A percentile compares a stretch with the other conserved stretches of the same genome.
Conservation (phyloP, 331 rosid genomes). For the Malus hybrid region DNA sequence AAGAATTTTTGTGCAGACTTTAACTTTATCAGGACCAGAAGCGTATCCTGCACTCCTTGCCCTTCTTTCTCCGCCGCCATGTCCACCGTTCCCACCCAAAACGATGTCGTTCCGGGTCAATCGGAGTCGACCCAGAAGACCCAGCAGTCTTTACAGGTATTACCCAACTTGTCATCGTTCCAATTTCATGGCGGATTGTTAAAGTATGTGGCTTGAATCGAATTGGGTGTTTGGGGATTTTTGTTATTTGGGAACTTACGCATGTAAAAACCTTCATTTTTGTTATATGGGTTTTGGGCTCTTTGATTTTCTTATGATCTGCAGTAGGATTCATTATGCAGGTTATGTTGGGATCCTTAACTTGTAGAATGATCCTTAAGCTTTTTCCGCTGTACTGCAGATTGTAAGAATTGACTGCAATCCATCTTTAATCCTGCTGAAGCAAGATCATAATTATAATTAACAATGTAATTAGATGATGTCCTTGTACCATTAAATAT, state of each 20-base stretch:
- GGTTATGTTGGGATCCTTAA: background rate
- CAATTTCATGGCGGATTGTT: background rate
- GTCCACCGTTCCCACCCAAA: slow-evolving; percentile 52
- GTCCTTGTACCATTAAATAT: background rate
- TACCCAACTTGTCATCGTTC: background rate
- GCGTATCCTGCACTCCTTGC: background rate
- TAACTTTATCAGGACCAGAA: background rate
- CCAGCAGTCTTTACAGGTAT: slow-evolving; percentile 56
- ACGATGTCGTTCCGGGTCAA: slow-evolving; percentile 12
- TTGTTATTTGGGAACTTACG: background rate
- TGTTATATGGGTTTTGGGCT: background rate
- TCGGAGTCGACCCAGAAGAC: slow-evolving; percentile 24
- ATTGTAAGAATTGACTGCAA: background rate
- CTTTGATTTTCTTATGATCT: background rate
- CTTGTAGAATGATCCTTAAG: background rate
- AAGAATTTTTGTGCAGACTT: slow-evolving; percentile 9
- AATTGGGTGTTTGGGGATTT: slow-evolving; percentile 8
- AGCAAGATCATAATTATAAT: background rate
- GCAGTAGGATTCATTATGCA: background rate
- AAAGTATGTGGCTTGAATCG: background rate
- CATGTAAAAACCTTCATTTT: background rate
- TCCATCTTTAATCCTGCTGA: background rate
- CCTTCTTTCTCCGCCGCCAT: slow-evolving; percentile 39
- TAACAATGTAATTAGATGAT: background rate
- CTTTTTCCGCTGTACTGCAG: background rate